phyloP scores from a whole-genome alignment of 352 stramenopile species.

The Globisporangium spinosum region DNA sequence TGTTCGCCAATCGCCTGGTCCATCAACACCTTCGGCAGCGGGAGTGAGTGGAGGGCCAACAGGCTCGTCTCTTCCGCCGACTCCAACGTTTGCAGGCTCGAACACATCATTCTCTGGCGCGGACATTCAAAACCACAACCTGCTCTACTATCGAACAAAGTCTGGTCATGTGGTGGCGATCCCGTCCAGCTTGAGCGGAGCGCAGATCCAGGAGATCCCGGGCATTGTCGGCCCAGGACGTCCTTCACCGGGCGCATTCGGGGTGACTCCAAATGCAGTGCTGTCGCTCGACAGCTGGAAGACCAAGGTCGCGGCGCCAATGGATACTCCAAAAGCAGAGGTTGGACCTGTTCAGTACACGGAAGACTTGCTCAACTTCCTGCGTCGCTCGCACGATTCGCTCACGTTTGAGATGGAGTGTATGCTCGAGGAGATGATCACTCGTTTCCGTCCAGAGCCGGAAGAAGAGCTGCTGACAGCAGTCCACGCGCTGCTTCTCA shows the following conservation, averaged over 20 bases:
- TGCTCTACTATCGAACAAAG: conserved; percentile 79
- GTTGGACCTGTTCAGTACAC: conserved; percentile 87
- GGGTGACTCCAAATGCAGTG: conserved; percentile 53
- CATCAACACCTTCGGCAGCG: conserved; percentile 13
- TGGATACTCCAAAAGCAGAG: conserved; percentile 49
- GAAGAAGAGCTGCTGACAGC: conserved; percentile 97
- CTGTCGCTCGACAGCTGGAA: conserved; percentile 71
- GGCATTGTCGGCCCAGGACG: conserved; percentile 68
- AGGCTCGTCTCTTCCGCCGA: conserved; percentile 9
- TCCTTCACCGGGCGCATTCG: conserved; percentile 61
- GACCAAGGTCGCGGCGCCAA: conserved; percentile 48
- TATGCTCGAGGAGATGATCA: conserved; percentile 98
- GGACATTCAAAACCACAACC: conserved; percentile 10
- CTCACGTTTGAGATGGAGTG: conserved; percentile 95
- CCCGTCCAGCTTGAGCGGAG: conserved; percentile 45
- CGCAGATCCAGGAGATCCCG: conserved; percentile 67
- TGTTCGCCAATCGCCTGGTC: conserved; percentile 17
- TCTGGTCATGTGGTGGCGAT: conserved; percentile 76
- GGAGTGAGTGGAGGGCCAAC: background rate
- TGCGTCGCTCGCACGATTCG: conserved; percentile 88
- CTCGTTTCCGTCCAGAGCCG: conserved; percentile 94
- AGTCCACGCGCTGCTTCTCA: conserved; percentile 94
- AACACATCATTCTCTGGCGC: conserved; percentile 13
- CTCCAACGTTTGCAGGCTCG: conserved; percentile 5
- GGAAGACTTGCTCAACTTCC: conserved; percentile 93